A percentile compares a stretch with the other conserved stretches of the same genome.
Conservation (phyloP, 306 rosid genomes). For the Datisca glomerata region DNA sequence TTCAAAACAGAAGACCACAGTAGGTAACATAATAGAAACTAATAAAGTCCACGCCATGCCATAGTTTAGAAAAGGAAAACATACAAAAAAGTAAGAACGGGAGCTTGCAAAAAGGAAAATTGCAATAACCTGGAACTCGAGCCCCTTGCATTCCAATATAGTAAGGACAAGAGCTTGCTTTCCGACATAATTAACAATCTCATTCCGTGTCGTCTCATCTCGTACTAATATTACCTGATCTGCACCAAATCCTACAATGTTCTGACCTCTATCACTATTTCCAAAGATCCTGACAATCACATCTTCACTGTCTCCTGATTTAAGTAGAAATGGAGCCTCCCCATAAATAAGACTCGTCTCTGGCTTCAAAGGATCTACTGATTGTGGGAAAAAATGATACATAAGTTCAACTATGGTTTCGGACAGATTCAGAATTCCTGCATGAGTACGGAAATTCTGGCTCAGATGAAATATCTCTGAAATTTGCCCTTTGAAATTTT, state of each 20-base stretch:
- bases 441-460: conserved; percentile 70
- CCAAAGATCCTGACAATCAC: conserved; percentile 64
- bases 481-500: conserved; percentile 27
- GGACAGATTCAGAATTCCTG: conserved; percentile 53
- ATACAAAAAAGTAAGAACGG: background rate
- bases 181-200: conserved; percentile 34
- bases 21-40: too few species aligned
- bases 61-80: background rate
- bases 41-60: too few species aligned
- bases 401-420: conserved; percentile 60
- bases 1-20: background rate
- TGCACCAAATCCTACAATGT: conserved; percentile 67
- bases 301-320: conserved; percentile 35
- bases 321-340: conserved; percentile 56
- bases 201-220: conserved; percentile 39
- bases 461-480: conserved; percentile 39
- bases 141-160: conserved; percentile 74
- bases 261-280: conserved; percentile 22
- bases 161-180: conserved; percentile 74
- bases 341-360: conserved; percentile 60
- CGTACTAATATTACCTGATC: conserved; percentile 81
- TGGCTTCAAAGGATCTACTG: conserved; percentile 51
- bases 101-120: background rate
- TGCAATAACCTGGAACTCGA: conserved; percentile 60
- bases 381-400: conserved; percentile 55